Evolutionary conservation across 768 basidiomycete genomes (phyloP).

Genomic region (Amanita rimosa): DNA sequence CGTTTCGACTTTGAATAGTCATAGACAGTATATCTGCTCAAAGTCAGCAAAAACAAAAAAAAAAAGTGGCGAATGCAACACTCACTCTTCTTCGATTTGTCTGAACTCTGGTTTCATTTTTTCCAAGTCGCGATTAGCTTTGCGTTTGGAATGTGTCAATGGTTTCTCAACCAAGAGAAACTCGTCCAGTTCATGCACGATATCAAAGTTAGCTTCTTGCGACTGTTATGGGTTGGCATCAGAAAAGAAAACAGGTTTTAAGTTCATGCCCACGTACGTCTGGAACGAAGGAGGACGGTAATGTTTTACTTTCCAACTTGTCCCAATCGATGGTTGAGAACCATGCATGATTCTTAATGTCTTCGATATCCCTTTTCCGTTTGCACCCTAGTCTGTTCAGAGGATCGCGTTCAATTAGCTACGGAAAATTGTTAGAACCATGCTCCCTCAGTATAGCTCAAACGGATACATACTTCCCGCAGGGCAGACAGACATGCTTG

Average conservation of each 20-base stretch:
- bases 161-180: constrained; percentile 97
- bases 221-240: constrained; percentile 36
- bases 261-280: constrained; percentile 50
- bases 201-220: constrained; percentile 97
- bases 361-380: constrained; percentile 55
- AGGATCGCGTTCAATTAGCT: constrained; percentile 84
- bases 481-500: constrained; percentile 56
- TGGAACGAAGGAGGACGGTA: constrained; percentile 79
- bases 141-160: constrained; percentile 89
- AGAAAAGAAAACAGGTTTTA: background rate
- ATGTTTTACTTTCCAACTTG: constrained; percentile 53
- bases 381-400: constrained; percentile 73
- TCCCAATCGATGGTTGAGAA: constrained; percentile 77
- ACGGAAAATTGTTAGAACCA: constrained; percentile 11
- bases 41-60: constrained; percentile 6
- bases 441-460: constrained; percentile 5
- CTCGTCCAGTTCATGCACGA: constrained; percentile 95
- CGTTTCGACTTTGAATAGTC: constrained; percentile 69
- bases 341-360: constrained; percentile 80
- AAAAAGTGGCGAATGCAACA: constrained; percentile 6
- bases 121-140: constrained; percentile 73
- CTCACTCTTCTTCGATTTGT: constrained; percentile 87
- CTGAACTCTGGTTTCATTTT: constrained; percentile 88
- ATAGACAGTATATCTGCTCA: constrained; percentile 73
- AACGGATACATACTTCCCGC: constrained; percentile 41